A percentile compares a stretch with the other conserved stretches of the same genome.
Evolutionary conservation across 495 filamentous ascomycete species (phyloP).

Genomic region (Tuber melanosporum): DNA sequence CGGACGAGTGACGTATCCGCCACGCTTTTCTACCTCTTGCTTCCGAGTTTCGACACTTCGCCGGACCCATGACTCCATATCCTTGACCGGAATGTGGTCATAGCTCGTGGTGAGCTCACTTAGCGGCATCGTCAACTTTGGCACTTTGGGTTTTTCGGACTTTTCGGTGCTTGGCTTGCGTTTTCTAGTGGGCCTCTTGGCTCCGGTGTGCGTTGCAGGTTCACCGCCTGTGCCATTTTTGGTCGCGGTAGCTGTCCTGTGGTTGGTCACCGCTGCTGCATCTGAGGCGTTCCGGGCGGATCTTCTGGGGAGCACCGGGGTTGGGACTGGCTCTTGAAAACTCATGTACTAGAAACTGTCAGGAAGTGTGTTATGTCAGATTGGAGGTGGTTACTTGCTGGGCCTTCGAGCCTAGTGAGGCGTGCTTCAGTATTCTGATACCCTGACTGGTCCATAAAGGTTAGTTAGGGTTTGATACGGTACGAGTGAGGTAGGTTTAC

Average conservation of each 20-base stretch:
- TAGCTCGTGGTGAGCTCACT: constrained; percentile 69
- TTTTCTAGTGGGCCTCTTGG: constrained; percentile 26
- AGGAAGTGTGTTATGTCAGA: not conserved
- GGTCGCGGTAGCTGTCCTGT: constrained; percentile 22
- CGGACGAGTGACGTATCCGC: constrained; percentile 75
- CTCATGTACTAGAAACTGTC: not conserved
- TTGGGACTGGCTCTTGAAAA: not conserved
- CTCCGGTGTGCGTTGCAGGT: constrained; percentile 26
- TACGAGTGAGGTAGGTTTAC: constrained; percentile 1
- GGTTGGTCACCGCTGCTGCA: constrained; percentile 19
- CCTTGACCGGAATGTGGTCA: constrained; percentile 56
- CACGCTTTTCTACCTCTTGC: constrained; percentile 62
- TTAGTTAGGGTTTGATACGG: not conserved
- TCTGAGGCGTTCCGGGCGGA: constrained; percentile 12
- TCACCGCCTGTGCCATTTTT: constrained; percentile 26
- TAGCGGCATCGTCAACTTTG: constrained; percentile 60
- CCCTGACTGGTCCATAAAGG: not conserved
- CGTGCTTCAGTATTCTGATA: constrained; percentile 1
- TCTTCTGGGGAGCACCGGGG: constrained; percentile 13
- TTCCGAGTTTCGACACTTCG: constrained; percentile 59
- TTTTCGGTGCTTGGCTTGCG: constrained; percentile 32
- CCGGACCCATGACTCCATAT: constrained; percentile 80
- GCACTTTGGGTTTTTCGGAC: constrained; percentile 45
- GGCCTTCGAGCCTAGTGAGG: not conserved
- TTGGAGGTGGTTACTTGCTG: not conserved